Base-by-base conservation (phyloP, 2,329 filamentous ascomycete species). In the Colletotrichum australisinense region DNA sequence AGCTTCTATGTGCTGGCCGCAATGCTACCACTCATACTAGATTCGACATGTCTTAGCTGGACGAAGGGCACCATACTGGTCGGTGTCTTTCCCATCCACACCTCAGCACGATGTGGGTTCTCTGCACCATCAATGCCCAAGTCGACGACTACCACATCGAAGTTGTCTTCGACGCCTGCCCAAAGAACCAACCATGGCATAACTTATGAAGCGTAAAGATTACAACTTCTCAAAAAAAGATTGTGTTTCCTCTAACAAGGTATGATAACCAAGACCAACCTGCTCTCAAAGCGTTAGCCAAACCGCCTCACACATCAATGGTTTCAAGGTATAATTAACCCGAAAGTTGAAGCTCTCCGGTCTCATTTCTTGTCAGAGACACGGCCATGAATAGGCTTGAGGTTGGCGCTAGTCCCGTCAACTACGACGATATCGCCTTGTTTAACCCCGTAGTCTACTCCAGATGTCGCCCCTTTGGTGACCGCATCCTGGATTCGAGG, bases 11-110 rank as follows among this genome's bases (percentile, higher is more conserved):
- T 53, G 5, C 58, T 74, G 19, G 73, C 70, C 14, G 46, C 52
- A 4, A 73, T 69, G 32, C 56, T 73, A 3, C 70, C 73, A 9
- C 56, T 75, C 52, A 38, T 73, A 22, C 49, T 64, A 22, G 26
- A 56, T 22, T 62, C 63, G 24, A 22, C n/a, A 7, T 60, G 58
- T 5, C 55, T 62, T 9, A 55, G 55, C 14, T 67, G 66, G 52
- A 32, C 64, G 16, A 70, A 75, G 28, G 65, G 42, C n/a, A 22
- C 65, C 24, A 30, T 74, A 1, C 46, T 60, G 19, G 16, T 53
- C 1, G 7, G 24, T 5, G 52, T 75, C 42, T 73, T 67, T 46
- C 30, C 69, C 22, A 24, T 67, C 2, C 63, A 73, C 11, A 70
- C 70, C 1, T 58, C 57, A 1, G 70, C 52, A 16, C 1, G 26